These are phyloP conservation scores for Trichoderma lentiforme DNA, from an alignment of 2,329 filamentous ascomycete genomes.

Conservation along the genomic window DNA sequence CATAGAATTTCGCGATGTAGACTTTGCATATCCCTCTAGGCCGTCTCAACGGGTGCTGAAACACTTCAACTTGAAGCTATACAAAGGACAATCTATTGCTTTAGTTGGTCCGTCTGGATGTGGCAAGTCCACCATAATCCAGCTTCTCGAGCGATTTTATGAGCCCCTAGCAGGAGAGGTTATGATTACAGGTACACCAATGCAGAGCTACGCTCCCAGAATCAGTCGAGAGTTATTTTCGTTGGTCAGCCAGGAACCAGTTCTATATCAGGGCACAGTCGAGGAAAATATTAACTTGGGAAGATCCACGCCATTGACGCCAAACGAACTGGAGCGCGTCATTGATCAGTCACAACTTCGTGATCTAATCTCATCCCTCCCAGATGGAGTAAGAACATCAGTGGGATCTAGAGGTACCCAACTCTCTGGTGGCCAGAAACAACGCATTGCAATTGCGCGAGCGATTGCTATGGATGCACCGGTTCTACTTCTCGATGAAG, in stretches of 20 bases:
- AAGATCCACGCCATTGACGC: conserved; percentile 30
- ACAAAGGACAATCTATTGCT: conserved; percentile 42
- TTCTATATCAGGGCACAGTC: conserved; percentile 46
- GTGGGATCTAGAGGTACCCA: conserved; percentile 58
- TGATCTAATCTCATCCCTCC: conserved; percentile 70
- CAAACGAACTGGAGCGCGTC: conserved; percentile 25
- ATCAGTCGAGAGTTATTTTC: background rate
- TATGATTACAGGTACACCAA: background rate
- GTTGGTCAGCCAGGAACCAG: conserved; percentile 36
- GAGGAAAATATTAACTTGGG: conserved; percentile 45
- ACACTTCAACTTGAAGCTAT: conserved; percentile 34
- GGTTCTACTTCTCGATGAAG: conserved; percentile 8
- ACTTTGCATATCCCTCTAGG: conserved; percentile 45
- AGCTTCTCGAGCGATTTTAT: conserved; percentile 42
- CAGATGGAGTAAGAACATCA: conserved; percentile 82
- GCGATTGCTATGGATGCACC: background rate
- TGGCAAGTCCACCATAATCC: conserved; percentile 40
- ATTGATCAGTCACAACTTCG: conserved; percentile 48
- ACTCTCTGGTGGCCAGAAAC: conserved; percentile 20
- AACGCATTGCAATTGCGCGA: conserved; percentile 19
- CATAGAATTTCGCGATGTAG: background rate
- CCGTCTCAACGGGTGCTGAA: conserved; percentile 41
- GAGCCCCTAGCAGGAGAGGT: background rate
- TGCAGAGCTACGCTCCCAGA: background rate
- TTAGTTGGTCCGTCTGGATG: conserved; percentile 47